Base-by-base conservation (phyloP, 306 rosid genomes). In the Vicia faba region DNA sequence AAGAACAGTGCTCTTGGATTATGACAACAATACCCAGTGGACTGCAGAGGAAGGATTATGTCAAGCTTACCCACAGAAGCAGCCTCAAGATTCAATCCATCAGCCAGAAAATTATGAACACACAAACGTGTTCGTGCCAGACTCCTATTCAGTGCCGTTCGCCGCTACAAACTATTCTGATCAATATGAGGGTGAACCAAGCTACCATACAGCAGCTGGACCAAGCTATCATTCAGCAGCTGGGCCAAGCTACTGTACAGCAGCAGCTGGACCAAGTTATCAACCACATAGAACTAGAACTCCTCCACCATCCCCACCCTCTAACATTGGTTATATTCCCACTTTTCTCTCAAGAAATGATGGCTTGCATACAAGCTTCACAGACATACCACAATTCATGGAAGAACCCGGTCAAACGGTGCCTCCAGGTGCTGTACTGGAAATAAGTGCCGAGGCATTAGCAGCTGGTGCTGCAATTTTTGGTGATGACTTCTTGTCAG, bases 381-480 rank as follows among this genome's bases (percentile, higher is more conserved):
- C 81, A 45, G 75, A 81, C 40, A 74, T 84, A 84, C 78, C 86
- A 10, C 49, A 87, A 69, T 65, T 84, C 57, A 71, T 66, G 60
- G 82, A 66, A 63, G 84, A 75, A 2, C 60, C 73, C 4, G 44
- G 58, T 40, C 82, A 59, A 31, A 79, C 71, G 25, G 85, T 61
- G 59, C 76, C 72, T 45, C 26, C 84, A 39, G 84, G 75, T 19
- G 72, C 85, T 63, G 86, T 77, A 68, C 10, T 86, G 84, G 97
- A 88, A 56, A 33, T 87, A 41, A 92, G 89, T 13, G 89, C 91
- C 5, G 96, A 83, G 76, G 95, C 96, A 54, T 81, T 88, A 61
- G 97, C 91, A 18, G 96, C 96, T 2, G 96, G 97, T 75, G 85
- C 96, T 57, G 82, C 83, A 70, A 86, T 91, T 68, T 91, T 86